Evolutionary conservation across 2,329 filamentous ascomycete species (phyloP).

Genomic region (Dothistroma septosporum): DNA sequence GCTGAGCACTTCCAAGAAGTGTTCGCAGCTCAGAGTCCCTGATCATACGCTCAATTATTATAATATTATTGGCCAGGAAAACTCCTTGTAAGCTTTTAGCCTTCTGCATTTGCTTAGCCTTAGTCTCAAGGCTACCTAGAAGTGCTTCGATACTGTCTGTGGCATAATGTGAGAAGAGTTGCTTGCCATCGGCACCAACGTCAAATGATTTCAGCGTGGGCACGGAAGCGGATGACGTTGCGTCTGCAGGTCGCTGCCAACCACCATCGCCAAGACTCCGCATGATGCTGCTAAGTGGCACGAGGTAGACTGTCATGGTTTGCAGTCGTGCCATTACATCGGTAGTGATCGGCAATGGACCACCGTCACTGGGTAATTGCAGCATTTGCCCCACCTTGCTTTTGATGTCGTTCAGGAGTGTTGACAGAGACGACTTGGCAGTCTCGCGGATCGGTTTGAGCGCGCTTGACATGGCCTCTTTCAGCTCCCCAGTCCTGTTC

Average conservation of each 20-base stretch:
- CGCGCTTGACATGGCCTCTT: constrained; percentile 74
- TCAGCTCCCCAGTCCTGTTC: constrained; percentile 77
- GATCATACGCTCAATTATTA: constrained; percentile 79
- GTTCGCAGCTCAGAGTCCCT: constrained; percentile 71
- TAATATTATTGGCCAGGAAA: constrained; percentile 84
- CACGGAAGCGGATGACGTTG: constrained; percentile 58
- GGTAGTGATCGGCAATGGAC: constrained; percentile 69
- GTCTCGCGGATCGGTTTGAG: constrained; percentile 88
- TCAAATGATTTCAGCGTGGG: constrained; percentile 77
- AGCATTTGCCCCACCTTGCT: constrained; percentile 63
- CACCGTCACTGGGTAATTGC: constrained; percentile 71
- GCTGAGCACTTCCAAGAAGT: constrained; percentile 57
- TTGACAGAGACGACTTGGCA: constrained; percentile 77
- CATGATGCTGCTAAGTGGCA: constrained; percentile 83
- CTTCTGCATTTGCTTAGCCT: constrained; percentile 68
- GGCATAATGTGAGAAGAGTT: constrained; percentile 86
- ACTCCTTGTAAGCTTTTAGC: constrained; percentile 76
- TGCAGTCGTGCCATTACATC: constrained; percentile 85
- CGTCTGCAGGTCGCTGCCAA: constrained; percentile 61
- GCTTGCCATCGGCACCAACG: constrained; percentile 78
- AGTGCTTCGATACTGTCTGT: constrained; percentile 82
- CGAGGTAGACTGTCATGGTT: constrained; percentile 79
- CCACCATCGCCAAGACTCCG: constrained; percentile 89
- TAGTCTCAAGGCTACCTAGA: constrained; percentile 69
- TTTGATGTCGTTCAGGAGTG: constrained; percentile 78